Conservation (phyloP, 2,329 filamentous ascomycete genomes). For the Neoarthrinium moseri region DNA sequence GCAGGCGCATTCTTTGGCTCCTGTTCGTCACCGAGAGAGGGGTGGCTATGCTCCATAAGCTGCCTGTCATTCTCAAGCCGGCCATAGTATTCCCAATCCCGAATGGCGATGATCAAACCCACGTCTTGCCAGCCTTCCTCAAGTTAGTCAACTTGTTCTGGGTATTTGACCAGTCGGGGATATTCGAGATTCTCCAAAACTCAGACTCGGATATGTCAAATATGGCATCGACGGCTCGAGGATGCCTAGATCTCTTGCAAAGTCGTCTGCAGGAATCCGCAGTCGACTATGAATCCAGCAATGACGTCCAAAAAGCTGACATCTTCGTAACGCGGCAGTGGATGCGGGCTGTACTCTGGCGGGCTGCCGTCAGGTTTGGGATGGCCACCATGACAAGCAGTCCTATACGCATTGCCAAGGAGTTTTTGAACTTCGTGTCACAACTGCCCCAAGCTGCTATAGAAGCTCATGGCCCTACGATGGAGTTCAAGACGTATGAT, state of each 20-base stretch:
- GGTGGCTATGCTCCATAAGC: constrained; percentile 48
- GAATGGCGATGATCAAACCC: constrained; percentile 36
- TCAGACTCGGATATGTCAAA: constrained; percentile 30
- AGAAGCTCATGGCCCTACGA: constrained; percentile 47
- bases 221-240: constrained; percentile 24
- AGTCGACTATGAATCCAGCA: constrained; percentile 36
- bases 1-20: constrained; percentile 44
- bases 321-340: constrained; percentile 49
- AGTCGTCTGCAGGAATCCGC: constrained; percentile 39
- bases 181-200: constrained; percentile 44
- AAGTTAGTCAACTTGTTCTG: constrained; percentile 49
- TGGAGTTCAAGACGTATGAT: constrained; percentile 48
- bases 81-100: constrained; percentile 35
- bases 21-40: constrained; percentile 49
- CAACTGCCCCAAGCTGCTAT: constrained; percentile 43
- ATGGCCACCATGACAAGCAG: constrained; percentile 27
- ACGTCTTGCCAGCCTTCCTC: constrained; percentile 47
- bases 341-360: constrained; percentile 50
- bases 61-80: constrained; percentile 43
- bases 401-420: constrained; percentile 43
- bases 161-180: constrained; percentile 47
- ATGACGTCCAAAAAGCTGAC: constrained; percentile 48
- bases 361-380: constrained; percentile 31
- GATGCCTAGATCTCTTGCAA: constrained; percentile 38
- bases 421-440: constrained; percentile 42